Base-by-base conservation (phyloP, 2,329 filamentous ascomycete species). In the Sporothrix dimorphospora region DNA sequence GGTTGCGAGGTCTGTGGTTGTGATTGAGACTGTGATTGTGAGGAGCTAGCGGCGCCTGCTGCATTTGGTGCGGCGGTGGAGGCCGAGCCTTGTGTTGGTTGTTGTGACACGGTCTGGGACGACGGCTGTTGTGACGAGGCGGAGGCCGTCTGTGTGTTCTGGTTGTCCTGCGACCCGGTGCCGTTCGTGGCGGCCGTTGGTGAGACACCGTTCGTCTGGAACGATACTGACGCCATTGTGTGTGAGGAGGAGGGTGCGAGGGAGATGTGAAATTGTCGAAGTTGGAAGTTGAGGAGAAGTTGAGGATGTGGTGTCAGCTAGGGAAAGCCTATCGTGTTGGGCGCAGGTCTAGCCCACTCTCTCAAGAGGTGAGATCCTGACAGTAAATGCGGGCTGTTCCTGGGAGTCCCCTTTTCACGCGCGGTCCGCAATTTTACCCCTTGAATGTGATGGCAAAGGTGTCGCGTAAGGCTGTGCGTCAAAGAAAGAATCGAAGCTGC, bases 171-270 rank as follows among this genome's bases (percentile, higher is more conserved):
- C 5, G 66, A 45, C 2, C 24, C 38, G 67, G 42, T 47, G 61
- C 72, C 70, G 68, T 72, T 73, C 6, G 70, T 63, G 53, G 70
- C 49, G 4, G 40, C 65, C 34, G 72, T 76, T 24, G 85, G 81
- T 49, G 84, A 79, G 30, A 85, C 80, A 74, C 88, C 88, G 77
- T 90, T 90, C 11, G 86, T 83, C 76, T 89, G 87, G 8, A 86
- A 82, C 42, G 79, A 77, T 57, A 78, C 76, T 14, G 51, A 30
- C 24, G 69, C 72, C 71, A 72, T 73, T 53, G 47, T 53, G 30
- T 55, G 74, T 45, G 63, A 40, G 21, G 51, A 19, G 30, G 55
- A 67, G 24, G 42, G 27, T 19, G 24, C 19, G 63, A 27, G 59
- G 9, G 38, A 30, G 55, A 61, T 61, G 55, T 9, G 6, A 19